Conservation (phyloP, 2,329 filamentous ascomycete genomes). For the Clonostachys chloroleuca region DNA sequence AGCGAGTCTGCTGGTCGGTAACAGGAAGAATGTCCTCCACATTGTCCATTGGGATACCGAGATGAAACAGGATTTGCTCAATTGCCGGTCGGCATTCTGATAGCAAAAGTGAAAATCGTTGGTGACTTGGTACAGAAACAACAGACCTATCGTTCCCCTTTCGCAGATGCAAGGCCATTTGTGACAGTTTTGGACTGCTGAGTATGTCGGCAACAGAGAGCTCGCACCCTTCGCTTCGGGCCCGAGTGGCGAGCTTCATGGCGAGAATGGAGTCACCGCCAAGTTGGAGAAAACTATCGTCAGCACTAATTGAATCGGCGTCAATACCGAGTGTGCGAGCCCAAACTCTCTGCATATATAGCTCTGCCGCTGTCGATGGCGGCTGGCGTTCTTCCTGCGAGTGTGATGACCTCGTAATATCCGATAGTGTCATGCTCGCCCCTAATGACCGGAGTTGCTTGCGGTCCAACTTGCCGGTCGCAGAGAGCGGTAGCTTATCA, state of each 20-base stretch:
- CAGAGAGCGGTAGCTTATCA: neutral
- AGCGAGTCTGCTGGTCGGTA: too few relatives aligned
- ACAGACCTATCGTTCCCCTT: neutral
- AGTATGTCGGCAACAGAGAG: slow-evolving; percentile 41
- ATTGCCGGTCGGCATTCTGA: neutral
- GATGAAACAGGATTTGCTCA: neutral
- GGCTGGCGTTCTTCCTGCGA: too few relatives aligned
- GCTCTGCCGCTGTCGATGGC: neutral
- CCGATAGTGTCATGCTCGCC: too few relatives aligned
- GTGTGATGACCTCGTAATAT: too few relatives aligned
- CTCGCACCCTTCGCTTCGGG: slow-evolving; percentile 26
- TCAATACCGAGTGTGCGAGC: slow-evolving; percentile 8
- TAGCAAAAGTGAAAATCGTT: neutral
- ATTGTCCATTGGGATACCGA: too few relatives aligned
- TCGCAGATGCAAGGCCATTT: neutral
- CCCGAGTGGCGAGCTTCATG: slow-evolving; percentile 42
- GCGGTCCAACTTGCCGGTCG: neutral
- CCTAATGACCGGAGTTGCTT: slow-evolving; percentile 5
- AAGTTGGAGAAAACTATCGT: slow-evolving; percentile 35
- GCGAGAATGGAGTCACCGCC: slow-evolving; percentile 46
- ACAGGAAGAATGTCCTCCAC: too few relatives aligned
- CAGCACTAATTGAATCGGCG: slow-evolving; percentile 2
- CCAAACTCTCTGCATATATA: slow-evolving; percentile 24
- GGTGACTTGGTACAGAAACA: neutral
- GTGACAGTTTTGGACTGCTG: slow-evolving; percentile 30